These are phyloP conservation scores for Allomyces macrogynus DNA, from an alignment of 192 early-diverging fungal species.

Conservation along the genomic window DNA sequence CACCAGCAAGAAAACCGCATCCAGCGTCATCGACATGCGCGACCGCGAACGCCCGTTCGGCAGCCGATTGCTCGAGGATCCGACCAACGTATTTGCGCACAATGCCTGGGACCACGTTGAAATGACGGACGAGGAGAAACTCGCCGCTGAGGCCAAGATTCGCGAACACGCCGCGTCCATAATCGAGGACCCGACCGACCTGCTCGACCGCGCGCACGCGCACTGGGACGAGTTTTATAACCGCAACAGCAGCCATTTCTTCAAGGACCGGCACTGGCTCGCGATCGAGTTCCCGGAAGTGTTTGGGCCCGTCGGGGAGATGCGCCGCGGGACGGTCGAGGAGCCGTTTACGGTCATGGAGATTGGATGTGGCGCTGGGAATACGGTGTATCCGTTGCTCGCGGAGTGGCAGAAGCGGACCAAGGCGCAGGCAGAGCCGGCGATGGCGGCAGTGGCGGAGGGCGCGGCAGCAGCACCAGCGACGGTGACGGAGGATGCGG, in stretches of 20 bases:
- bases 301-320: too few relatives aligned
- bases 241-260: conserved; percentile 72
- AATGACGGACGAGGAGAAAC: conserved; percentile 65
- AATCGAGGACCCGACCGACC: neutral
- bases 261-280: conserved; percentile 94
- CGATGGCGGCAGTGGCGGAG: too few relatives aligned
- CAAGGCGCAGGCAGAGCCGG: too few relatives aligned
- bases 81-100: conserved; percentile 59
- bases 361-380: conserved; percentile 94
- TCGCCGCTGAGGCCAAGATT: conserved; percentile 54
- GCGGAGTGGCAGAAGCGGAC: conserved; percentile 22
- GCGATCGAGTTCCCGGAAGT: conserved; percentile 60
- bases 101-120: conserved; percentile 98
- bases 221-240: conserved; percentile 67
- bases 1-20: conserved; percentile 8
- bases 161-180: conserved; percentile 32
- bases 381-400: conserved; percentile 83
- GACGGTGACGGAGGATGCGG: too few relatives aligned
- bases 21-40: conserved; percentile 11
- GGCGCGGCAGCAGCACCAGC: too few relatives aligned
- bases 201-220: neutral
- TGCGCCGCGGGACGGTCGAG: neutral
- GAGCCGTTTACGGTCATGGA: conserved; percentile 50
- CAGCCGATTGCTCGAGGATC: conserved; percentile 46
- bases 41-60: conserved; percentile 35